These are phyloP conservation scores for Candida maesae DNA, from an alignment of 805 yeast genomes.

Conservation along the genomic window DNA sequence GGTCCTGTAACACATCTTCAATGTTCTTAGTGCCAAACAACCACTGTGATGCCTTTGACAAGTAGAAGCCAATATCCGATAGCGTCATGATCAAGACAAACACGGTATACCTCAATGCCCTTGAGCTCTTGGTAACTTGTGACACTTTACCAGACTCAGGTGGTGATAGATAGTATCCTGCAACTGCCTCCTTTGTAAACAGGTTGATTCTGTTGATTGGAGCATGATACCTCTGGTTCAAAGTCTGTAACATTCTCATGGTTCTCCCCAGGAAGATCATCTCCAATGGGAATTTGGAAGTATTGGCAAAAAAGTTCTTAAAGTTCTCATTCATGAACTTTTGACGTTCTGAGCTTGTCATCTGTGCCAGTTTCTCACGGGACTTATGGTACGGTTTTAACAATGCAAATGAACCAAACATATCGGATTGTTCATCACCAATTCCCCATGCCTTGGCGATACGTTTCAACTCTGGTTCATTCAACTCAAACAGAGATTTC, in stretches of 20 bases:
- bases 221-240: constrained; percentile 61
- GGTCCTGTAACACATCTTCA: constrained; percentile 24
- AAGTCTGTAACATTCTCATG: constrained; percentile 70
- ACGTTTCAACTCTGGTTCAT: constrained; percentile 41
- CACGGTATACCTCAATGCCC: constrained; percentile 21
- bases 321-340: constrained; percentile 43
- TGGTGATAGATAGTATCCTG: constrained; percentile 23
- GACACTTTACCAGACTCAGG: constrained; percentile 4
- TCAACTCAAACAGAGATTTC: constrained; percentile 54
- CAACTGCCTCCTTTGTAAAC: constrained; percentile 53
- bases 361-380: constrained; percentile 27
- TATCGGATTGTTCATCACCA: constrained; percentile 49
- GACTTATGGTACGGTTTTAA: constrained; percentile 41
- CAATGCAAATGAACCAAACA: constrained; percentile 54
- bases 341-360: constrained; percentile 40
- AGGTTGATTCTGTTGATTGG: constrained; percentile 72
- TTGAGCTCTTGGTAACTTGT: constrained; percentile 3
- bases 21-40: constrained; percentile 22
- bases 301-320: constrained; percentile 53
- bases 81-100: constrained; percentile 19
- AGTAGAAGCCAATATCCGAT: constrained; percentile 21
- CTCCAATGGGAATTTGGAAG: constrained; percentile 62
- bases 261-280: constrained; percentile 63
- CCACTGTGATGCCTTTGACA: constrained; percentile 17
- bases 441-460: constrained; percentile 67